Evolutionary conservation across 1,284 basidiomycete species (phyloP), one percentile per base, ranked within the genome.

Genomic region (Trametes hirsuta): DNA sequence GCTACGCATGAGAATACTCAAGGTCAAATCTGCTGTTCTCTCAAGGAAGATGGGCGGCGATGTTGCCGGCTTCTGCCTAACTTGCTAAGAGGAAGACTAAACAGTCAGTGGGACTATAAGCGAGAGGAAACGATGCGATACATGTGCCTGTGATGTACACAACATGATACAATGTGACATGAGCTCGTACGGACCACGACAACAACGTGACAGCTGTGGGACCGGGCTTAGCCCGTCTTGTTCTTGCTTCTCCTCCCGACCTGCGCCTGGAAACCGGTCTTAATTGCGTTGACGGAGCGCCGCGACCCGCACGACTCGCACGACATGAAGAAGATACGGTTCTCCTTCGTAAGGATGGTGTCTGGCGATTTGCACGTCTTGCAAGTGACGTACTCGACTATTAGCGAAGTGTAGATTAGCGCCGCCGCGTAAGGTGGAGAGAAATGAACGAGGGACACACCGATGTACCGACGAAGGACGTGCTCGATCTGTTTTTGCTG

Each of bases 291-390:
- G 69, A 99, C 97, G 65, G 94, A 97, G 53, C 97, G 87, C 70
- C 92, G 83, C 64, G 91, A 95, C 8, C 95, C 95, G 74, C 95
- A 98, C 24, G 93, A 90, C 78, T 97, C 93, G 81, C 97, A 98
- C 0, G 93, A 89, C 85, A 99, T 95, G 84, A 99, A 99, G 84
- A 97, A 98, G 73, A 99, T 94, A 78, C 97, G 93, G 78, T 98
- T 98, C 79, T 98, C 95, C 79, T 98, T 98, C 49, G 91, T 91
- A 48, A 99, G 85, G 21, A 97, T 85, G 5, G 97, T 99, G 75
- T 98, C 96, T 53, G 95, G 94, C 4, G 96, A 98, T 81, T 98
- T 98, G 86, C 97, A 99, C 41, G 97, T 99, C 80, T 98, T 97
- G 87, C 97, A 99, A 44, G 95, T 98, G 59, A 99, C 97, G 79